A percentile compares a stretch with the other conserved stretches of the same genome.
These are phyloP conservation scores for Sugiyamaella smithiae DNA, from an alignment of 805 yeast genomes.

Conservation along the genomic window DNA sequence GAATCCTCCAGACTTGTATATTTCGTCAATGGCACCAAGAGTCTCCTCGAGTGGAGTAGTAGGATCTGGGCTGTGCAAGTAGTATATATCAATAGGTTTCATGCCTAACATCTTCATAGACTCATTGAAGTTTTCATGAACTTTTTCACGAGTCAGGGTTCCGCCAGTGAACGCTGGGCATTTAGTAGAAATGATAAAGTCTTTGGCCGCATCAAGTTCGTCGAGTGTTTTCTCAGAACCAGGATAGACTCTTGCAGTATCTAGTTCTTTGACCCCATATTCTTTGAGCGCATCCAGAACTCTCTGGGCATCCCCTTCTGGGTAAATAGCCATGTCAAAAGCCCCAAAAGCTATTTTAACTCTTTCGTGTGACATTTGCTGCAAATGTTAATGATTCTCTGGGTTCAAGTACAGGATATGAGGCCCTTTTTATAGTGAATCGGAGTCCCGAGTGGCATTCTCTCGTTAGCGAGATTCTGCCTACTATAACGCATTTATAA, in stretches of 20 bases:
- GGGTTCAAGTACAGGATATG: no score
- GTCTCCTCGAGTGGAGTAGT: slow-evolving; percentile 29
- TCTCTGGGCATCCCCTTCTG: neutral
- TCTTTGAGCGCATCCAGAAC: slow-evolving; percentile 18
- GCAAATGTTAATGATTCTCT: no score
- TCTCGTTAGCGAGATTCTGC: no score
- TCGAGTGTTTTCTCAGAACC: slow-evolving; percentile 24
- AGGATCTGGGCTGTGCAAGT: slow-evolving; percentile 30
- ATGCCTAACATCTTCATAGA: slow-evolving; percentile 21
- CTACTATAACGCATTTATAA: no score
- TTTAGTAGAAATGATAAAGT: slow-evolving; percentile 26
- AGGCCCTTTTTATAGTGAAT: no score
- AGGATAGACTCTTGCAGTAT: slow-evolving; percentile 30
- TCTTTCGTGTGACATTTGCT: neutral
- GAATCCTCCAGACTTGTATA: slow-evolving; percentile 28
- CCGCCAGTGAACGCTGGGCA: slow-evolving; percentile 21
- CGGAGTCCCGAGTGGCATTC: no score
- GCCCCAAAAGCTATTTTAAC: neutral
- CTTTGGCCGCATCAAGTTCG: slow-evolving; percentile 17
- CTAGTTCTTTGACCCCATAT: slow-evolving; percentile 26
- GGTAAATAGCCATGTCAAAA: neutral
- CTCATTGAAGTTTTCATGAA: slow-evolving; percentile 18
- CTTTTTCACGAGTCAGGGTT: slow-evolving; percentile 17
- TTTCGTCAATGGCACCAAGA: slow-evolving; percentile 25
- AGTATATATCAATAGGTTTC: slow-evolving; percentile 26